phyloP scores from a whole-genome alignment of 495 filamentous ascomycete species.

The Hyaloscypha finlandica region DNA sequence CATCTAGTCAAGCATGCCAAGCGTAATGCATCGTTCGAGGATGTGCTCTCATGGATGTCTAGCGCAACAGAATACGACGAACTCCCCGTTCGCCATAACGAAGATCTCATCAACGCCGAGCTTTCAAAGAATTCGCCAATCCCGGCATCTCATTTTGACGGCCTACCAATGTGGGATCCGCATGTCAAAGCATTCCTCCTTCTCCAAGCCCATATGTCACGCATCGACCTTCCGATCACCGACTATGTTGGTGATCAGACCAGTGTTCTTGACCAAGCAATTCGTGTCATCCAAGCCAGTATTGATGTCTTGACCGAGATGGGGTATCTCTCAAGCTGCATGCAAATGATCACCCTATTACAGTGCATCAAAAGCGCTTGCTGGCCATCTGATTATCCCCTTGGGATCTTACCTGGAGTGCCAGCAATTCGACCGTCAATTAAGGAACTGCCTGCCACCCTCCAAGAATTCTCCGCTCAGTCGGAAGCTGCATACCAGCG shows the following conservation, averaged over 20 bases:
- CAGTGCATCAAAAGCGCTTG: constrained; percentile 89
- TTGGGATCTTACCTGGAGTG: constrained; percentile 83
- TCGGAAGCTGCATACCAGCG: constrained; percentile 38
- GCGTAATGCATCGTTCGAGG: constrained; percentile 74
- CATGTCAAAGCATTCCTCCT: constrained; percentile 96
- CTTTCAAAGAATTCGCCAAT: constrained; percentile 78
- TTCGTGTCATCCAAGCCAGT: constrained; percentile 89
- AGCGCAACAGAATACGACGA: constrained; percentile 95
- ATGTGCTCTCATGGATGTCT: constrained; percentile 90
- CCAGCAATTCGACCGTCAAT: constrained; percentile 38
- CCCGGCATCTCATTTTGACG: constrained; percentile 61
- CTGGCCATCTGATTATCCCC: constrained; percentile 81
- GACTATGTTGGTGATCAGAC: constrained; percentile 96
- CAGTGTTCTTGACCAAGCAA: constrained; percentile 85
- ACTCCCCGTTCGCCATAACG: constrained; percentile 97
- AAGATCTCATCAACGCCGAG: constrained; percentile 96
- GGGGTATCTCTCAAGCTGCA: constrained; percentile 70
- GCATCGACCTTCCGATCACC: constrained; percentile 88
- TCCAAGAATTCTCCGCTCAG: constrained; percentile 47
- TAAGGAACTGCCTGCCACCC: constrained; percentile 36
- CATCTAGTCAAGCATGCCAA: constrained; percentile 77
- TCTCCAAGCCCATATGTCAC: constrained; percentile 91
- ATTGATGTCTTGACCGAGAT: constrained; percentile 95
- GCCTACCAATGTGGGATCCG: constrained; percentile 89
- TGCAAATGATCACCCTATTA: constrained; percentile 80